Percentiles rank a stretch among this genome's conserved stretches.
phyloP scores from a whole-genome alignment of 371 early-diverging fungal genomes.

The Mucor racemosus region DNA sequence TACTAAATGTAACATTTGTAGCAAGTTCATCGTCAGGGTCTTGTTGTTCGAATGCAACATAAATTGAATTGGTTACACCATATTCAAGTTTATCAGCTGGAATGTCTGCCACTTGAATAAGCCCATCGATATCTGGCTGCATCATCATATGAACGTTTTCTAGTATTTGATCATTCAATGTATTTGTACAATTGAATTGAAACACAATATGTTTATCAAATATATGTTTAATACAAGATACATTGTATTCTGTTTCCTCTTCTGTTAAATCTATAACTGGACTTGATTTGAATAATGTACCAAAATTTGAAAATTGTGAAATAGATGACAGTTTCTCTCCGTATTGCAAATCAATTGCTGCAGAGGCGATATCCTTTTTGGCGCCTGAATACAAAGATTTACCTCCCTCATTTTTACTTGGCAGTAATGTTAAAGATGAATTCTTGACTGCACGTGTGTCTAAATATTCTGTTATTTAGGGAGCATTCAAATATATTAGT shows the following conservation, averaged over 20 bases:
- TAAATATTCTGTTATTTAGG: constrained; percentile 11
- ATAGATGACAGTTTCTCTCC: constrained; percentile 65
- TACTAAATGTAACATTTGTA: constrained; percentile 73
- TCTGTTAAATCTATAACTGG: constrained; percentile 84
- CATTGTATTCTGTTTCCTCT: constrained; percentile 94
- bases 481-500: constrained; percentile 22
- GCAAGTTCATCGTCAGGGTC: constrained; percentile 61
- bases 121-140: constrained; percentile 73
- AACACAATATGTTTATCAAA: constrained; percentile 90
- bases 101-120: constrained; percentile 62
- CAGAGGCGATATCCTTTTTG: background rate
- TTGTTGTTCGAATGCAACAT: constrained; percentile 77
- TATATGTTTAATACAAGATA: constrained; percentile 90
- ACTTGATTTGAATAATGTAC: constrained; percentile 84
- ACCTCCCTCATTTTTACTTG: constrained; percentile 46
- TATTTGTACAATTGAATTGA: constrained; percentile 95
- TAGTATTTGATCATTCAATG: constrained; percentile 88
- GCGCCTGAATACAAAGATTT: constrained; percentile 75
- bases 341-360: background rate
- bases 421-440: background rate
- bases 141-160: constrained; percentile 91
- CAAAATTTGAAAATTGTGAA: constrained; percentile 83
- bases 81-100: constrained; percentile 75
- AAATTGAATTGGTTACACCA: constrained; percentile 79
- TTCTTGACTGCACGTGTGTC: constrained; percentile 9